phyloP scores from a whole-genome alignment of 208 protist species.

The Leishmania tarentolae region DNA sequence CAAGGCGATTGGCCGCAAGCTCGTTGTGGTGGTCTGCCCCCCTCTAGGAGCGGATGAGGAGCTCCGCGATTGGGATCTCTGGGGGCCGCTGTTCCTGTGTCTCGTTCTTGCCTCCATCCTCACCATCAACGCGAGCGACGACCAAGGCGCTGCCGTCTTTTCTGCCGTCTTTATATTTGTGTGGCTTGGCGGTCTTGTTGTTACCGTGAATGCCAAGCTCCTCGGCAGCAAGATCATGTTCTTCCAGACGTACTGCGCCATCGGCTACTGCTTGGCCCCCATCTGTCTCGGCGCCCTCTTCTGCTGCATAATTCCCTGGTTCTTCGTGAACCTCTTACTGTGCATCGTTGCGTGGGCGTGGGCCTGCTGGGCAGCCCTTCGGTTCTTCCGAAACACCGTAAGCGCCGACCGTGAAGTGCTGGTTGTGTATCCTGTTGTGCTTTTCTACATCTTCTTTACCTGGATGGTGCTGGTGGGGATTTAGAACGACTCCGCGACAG shows the following conservation, averaged over 20 bases:
- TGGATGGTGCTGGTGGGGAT: slow-evolving; percentile 87
- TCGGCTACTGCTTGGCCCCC: slow-evolving; percentile 94
- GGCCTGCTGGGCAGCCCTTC: slow-evolving; percentile 87
- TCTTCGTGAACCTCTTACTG: slow-evolving; percentile 64
- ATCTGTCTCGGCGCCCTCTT: slow-evolving; percentile 68
- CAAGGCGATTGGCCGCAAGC: slow-evolving; percentile 70
- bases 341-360: slow-evolving; percentile 64
- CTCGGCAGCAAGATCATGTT: slow-evolving; percentile 92
- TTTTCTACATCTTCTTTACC: slow-evolving; percentile 92
- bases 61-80: slow-evolving; percentile 91
- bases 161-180: slow-evolving; percentile 91
- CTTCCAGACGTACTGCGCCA: slow-evolving; percentile 94
- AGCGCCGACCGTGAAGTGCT: slow-evolving; percentile 56
- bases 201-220: slow-evolving; percentile 93
- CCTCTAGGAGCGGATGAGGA: slow-evolving; percentile 42
- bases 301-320: slow-evolving; percentile 33
- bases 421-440: slow-evolving; percentile 89
- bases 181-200: slow-evolving; percentile 81
- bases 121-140: slow-evolving; percentile 32
- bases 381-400: slow-evolving; percentile 83
- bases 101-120: slow-evolving; percentile 81
- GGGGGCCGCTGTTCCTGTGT: slow-evolving; percentile 92
- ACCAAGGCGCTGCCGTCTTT: slow-evolving; percentile 75
- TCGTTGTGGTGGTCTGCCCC: slow-evolving; percentile 69
- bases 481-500: slow-evolving; percentile 1